Base-by-base conservation (phyloP, 176 grass and related monocot species). In the Eleusine indica region DNA sequence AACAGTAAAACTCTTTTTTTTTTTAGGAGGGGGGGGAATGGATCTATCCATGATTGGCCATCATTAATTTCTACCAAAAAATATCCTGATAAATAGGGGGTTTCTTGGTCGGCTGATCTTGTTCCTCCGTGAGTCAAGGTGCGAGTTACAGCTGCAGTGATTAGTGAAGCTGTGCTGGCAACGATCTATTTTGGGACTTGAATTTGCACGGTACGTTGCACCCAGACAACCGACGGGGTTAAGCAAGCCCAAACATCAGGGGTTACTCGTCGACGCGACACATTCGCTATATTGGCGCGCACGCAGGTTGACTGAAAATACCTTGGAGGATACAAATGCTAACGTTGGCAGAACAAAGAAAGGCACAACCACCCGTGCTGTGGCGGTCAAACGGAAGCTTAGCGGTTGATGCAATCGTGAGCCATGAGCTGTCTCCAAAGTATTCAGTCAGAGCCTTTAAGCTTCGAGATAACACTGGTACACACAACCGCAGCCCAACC, bases 271-370 rank as follows among this genome's bases (percentile, higher is more conserved):
- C 71, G 71, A 83, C 58, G 74, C 22, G 37, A 6, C 78, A 17
- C 30, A 57, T 15, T 35, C 47, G 66, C 48, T 79, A 21, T 14
- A 77, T 83, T 78, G 57, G 80, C 68, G 80, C 60, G 10, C 68
- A 83, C 83, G 22, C 68, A 39, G 54, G 37, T 79, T 66, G 74
- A 48, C 74, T 57, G 51, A 58, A 58, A 78, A 48, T 83, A 89
- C 74, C 80, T 88, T 54, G 68, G 74, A 62, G 14, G 28, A 15
- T 52, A 80, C 82, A 84, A 89, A 75, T 22, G 69, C 12, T 48
- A 80, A 62, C 69, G 61, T 84, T 88, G 81, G 69, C 49, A 61
- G 70, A 80, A 84, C 76, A 74, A 74, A 74, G 47, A 74, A 74
- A 74, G 58, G 39, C 61, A 1, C 66, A 2, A 2, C 1, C 8